Evolutionary conservation across 257 asterid genomes (phyloP), one percentile per base, ranked within the genome.

Genomic region (Jasminum sambac): DNA sequence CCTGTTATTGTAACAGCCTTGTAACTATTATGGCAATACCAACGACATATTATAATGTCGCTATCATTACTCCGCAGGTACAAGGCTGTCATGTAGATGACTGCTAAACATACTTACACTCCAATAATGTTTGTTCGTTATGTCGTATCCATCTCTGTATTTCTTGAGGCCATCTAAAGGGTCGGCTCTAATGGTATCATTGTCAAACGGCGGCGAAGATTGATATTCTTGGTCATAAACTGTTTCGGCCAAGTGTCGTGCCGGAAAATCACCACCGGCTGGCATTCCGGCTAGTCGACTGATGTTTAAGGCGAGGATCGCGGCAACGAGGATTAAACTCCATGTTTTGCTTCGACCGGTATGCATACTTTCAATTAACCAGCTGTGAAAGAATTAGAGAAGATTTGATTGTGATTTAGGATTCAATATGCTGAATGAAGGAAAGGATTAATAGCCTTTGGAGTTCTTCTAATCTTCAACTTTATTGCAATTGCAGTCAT

Each of bases 141-240:
- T 71, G 60, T 93, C 97, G 74, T 80, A 93, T 1, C 96, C 98
- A 78, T 92, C 97, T 75, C 86, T 84, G 76, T 93, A 93, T 82
- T 86, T 87, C 83, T 86, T 86, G 58, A 93, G 74, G 61, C 68
- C 52, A 39, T 93, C 73, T 1, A 87, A 78, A 58, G 97, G 97
- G 77, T 93, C 96, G 5, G 62, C 83, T 74, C 98, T 84, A 63
- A 76, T 81, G 0, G 98, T 92, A 46, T 82, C 81, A 72, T 84
- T 83, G 46, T 30, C 36, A 4, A 30, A 30, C 36, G 36, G 2
- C 36, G 36, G 2, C 4, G 36, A 30, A 4, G 68, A 42, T 38
- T 64, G 72, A 21, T 17, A 2, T 42, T 63, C 83, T 43, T 81
- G 37, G 48, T 0, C 73, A 60, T 66, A 63, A 3, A 34, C 70